Conservation (phyloP, 306 rosid species). For the Gynostemma pentaphyllum region DNA sequence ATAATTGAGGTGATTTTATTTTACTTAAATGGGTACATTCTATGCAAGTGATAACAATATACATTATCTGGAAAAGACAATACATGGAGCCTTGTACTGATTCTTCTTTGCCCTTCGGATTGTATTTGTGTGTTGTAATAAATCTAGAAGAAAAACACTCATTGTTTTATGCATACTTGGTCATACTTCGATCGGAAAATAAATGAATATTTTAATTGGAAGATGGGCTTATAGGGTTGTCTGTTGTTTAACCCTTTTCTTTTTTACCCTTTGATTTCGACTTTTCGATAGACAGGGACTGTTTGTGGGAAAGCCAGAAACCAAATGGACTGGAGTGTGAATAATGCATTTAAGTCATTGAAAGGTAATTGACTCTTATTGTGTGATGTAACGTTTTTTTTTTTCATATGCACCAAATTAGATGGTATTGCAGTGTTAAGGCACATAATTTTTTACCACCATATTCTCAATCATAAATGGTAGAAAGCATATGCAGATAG, state of each 20-base stretch:
- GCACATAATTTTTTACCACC: not conserved
- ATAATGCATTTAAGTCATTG: slow-evolving; percentile 44
- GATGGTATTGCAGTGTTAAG: not conserved
- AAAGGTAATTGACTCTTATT: slow-evolving; percentile 36
- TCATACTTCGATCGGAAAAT: too few species aligned
- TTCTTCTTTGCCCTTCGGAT: not conserved
- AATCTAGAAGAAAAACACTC: not conserved
- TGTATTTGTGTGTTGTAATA: not conserved
- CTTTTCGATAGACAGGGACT: slow-evolving; percentile 27
- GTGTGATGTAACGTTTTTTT: not conserved
- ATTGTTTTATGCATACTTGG: not conserved
- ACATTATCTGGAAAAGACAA: not conserved
- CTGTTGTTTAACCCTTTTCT: not conserved
- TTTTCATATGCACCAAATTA: not conserved
- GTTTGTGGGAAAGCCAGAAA: slow-evolving; percentile 25
- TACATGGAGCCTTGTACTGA: not conserved
- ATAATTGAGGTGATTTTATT: not conserved
- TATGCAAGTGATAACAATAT: not conserved
- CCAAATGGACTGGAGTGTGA: slow-evolving; percentile 69
- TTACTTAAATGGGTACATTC: not conserved
- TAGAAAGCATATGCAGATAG: not conserved
- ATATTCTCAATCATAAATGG: not conserved
- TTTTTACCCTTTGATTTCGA: not conserved
- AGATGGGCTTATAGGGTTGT: not conserved
- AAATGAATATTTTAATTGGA: not conserved